Evolutionary conservation across 352 stramenopile genomes (phyloP), one percentile per base, ranked within the genome.

Genomic region (Albugo candida): DNA sequence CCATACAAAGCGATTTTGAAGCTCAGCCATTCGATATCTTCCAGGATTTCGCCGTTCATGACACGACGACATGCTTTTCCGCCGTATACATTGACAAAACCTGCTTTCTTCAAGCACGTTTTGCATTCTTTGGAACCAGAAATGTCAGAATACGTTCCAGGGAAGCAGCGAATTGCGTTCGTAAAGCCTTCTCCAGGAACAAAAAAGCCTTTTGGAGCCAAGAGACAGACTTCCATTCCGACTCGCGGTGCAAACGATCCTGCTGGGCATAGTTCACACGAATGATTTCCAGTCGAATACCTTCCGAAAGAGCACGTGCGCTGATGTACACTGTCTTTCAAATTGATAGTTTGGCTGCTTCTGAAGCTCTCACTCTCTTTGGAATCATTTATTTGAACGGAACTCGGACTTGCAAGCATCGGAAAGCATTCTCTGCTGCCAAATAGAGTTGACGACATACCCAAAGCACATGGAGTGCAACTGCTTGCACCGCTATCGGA

Each of bases 161-260:
- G 47, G 0, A 39, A 40, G 40, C 69, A 81, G 4, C 20, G n/a
- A 31, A 18, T 45, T 34, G 66, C 78, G n/a, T 11, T 46, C 2
- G 43, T 34, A 5, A 56, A 43, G 8, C 58, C 53, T 5, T 3
- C 12, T 11, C 18, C 3, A 34, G 20, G 39, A 19, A 58, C 19
- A 8, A 43, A 43, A 19, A 24, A 43, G 38, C 38, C 38, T 14
- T 56, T 53, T 4, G 70, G 58, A 36, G 68, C 81, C 37, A 63
- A 40, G 10, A 74, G 50, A 48, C 70, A 83, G 38, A 62, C 41
- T 13, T 63, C 54, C 42, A 76, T 65, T 20, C 64, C 68, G 44
- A 64, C 18, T 34, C 47, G 42, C 16, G 53, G 51, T 11, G 48
- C 49, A 50, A 63, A 72, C 1, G 63, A 65, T 13, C 67, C 67